A percentile compares a stretch with the other conserved stretches of the same genome.
phyloP scores from a whole-genome alignment of 75 land plant genomes.

The Cupressus sempervirens region DNA sequence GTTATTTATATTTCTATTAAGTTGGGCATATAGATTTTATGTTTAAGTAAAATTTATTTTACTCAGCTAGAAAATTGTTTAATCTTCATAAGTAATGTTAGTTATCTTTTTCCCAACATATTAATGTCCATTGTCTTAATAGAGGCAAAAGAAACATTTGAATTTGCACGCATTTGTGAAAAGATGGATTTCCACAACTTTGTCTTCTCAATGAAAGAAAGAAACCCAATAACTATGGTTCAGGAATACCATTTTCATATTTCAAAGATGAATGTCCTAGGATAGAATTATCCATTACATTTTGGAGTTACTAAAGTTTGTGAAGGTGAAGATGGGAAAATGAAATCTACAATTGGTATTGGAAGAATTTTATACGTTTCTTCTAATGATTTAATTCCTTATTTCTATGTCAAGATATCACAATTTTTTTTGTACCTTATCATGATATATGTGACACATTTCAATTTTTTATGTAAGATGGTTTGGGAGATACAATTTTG shows the following conservation, averaged over 20 bases:
- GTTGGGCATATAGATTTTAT: background rate
- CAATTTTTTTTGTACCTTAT: no score
- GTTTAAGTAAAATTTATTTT: background rate
- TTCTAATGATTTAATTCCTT: no score
- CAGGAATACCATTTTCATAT: slow-evolving; percentile 93
- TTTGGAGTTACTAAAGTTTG: no score
- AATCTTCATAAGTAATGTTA: background rate
- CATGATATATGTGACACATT: no score
- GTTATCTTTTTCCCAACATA: background rate
- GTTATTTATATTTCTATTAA: background rate
- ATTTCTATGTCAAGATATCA: no score
- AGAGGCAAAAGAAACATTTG: slow-evolving; percentile 99
- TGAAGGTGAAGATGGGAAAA: no score
- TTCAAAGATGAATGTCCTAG: no score
- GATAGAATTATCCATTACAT: no score
- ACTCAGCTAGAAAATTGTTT: background rate
- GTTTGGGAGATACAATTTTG: no score
- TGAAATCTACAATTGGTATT: no score
- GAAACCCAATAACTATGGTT: slow-evolving; percentile 97
- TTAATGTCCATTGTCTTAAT: background rate
- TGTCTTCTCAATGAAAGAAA: slow-evolving; percentile 98
- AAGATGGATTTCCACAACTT: slow-evolving; percentile 95
- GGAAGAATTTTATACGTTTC: no score
- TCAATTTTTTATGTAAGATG: no score
- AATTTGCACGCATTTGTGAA: slow-evolving; percentile 89